Conservation (phyloP, 176 grass and related monocot genomes). For the bread wheat (Triticum aestivum) region DNA sequence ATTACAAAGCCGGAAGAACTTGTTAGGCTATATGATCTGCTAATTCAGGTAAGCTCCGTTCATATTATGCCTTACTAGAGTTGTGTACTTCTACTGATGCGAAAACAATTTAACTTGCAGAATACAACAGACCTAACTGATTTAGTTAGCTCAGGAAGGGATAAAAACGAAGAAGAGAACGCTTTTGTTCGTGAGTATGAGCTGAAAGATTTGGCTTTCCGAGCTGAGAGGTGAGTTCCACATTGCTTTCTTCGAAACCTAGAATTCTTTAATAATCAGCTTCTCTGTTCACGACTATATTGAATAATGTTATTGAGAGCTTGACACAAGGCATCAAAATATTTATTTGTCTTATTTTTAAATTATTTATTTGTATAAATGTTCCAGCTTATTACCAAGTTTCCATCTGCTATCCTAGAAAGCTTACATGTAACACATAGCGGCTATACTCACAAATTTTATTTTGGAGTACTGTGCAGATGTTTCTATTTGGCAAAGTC, state of each 20-base stretch:
- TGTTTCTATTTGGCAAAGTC: slow-evolving; percentile 98
- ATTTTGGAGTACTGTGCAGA: slow-evolving; percentile 48
- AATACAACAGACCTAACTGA: slow-evolving; percentile 91
- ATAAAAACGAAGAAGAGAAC: slow-evolving; percentile 80
- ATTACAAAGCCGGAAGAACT: slow-evolving; percentile 98
- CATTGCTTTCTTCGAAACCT: neutral
- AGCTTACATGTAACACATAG: neutral
- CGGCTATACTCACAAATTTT: slow-evolving; percentile 18
- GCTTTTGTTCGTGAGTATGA: slow-evolving; percentile 68
- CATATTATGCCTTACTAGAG: slow-evolving; percentile 24
- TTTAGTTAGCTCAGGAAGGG: slow-evolving; percentile 94
- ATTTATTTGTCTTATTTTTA: neutral
- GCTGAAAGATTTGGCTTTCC: slow-evolving; percentile 74
- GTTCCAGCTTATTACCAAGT: neutral
- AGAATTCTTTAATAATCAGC: neutral
- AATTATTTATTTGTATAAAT: slow-evolving; percentile 7
- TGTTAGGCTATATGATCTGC: slow-evolving; percentile 87
- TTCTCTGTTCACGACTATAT: neutral
- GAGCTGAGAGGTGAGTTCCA: slow-evolving; percentile 70
- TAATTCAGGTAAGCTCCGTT: slow-evolving; percentile 70
- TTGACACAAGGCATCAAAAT: slow-evolving; percentile 14
- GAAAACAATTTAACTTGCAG: slow-evolving; percentile 45
- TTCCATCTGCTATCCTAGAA: slow-evolving; percentile 8
- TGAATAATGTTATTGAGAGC: neutral
- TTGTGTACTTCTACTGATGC: slow-evolving; percentile 29